These are phyloP conservation scores for Penicillium vulpinum DNA, from an alignment of 2,329 filamentous ascomycete genomes.

Conservation along the genomic window DNA sequence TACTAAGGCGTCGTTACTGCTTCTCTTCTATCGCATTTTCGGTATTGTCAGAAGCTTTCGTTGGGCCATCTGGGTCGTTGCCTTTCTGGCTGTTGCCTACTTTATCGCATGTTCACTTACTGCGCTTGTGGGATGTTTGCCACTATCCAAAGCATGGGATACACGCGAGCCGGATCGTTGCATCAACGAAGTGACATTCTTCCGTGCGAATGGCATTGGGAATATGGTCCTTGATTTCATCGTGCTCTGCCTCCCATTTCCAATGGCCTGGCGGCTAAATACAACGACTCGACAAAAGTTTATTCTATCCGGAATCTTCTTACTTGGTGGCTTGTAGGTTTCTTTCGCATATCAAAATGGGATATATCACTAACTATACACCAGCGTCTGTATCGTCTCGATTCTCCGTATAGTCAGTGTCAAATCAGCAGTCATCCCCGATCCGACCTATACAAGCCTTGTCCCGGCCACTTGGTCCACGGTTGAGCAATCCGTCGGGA, in stretches of 20 bases:
- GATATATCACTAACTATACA: not conserved
- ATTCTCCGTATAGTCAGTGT: constrained; percentile 28
- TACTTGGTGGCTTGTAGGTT: constrained; percentile 29
- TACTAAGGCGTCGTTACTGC: constrained; percentile 28
- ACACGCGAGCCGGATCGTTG: constrained; percentile 19
- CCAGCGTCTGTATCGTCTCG: constrained; percentile 28
- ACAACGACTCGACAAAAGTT: constrained; percentile 24
- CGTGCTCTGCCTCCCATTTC: constrained; percentile 30
- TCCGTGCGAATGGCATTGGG: constrained; percentile 27
- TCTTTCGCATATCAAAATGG: not conserved
- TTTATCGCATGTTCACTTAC: constrained; percentile 24
- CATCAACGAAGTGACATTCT: constrained; percentile 25
- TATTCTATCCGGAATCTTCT: constrained; percentile 25
- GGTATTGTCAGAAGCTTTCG: constrained; percentile 26
- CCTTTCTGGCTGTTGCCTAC: constrained; percentile 18
- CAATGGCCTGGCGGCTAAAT: constrained; percentile 29
- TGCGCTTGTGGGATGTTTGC: constrained; percentile 23
- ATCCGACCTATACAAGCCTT: constrained; percentile 20
- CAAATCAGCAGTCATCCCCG: constrained; percentile 3
- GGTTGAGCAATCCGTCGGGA: constrained; percentile 31
- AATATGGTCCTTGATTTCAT: constrained; percentile 30
- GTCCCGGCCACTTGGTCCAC: constrained; percentile 29
- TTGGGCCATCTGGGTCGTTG: constrained; percentile 19
- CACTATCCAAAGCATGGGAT: constrained; percentile 26
- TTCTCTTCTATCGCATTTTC: constrained; percentile 34